Base-by-base conservation (phyloP, 805 yeast species). In the Ogataea zsoltii region DNA sequence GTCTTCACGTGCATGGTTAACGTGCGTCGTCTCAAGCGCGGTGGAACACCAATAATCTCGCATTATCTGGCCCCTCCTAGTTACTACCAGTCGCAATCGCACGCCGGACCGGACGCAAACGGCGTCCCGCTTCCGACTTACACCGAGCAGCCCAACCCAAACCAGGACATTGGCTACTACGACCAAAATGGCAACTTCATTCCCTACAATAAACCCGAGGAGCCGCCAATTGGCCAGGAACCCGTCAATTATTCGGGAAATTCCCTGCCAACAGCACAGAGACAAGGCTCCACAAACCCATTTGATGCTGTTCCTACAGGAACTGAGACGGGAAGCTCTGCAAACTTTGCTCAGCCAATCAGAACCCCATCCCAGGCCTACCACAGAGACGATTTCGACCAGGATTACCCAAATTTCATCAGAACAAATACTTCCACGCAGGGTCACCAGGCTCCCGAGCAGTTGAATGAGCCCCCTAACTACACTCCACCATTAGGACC, bases 161-260 rank as follows among this genome's bases (percentile, higher is more conserved):
- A 77, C 38, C 68, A 65, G 39, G 96, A 90, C 60, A 78, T 85
- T 61, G 96, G 95, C 0, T 83, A 77, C 61, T 88, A 86, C 56
- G 94, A 87, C 61, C 68, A 67, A 29, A 62, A 72, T 28, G 96
- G 89, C 30, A 70, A 61, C 43, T 76, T 76, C 53, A 54, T 66
- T 31, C 75, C 64, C 3, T 53, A 54, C 37, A 28, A 38, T 26
- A 51, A 66, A 28, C 66, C 67, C n/a, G 46, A 36, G 11, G 32
- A 32, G 10, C 43, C 36, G 26, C 28, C 14, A 13, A 9, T 16
- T 17, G n/a, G 28, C 13, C 31, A 15, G 23, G 5, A 5, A 5
- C 17, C 15, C 9, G 34, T 21, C 30, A 21, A 19, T 14, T 15
- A 15, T 13, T 25, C 34, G 15, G 30, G 33, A 5, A 33, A 29